phyloP scores from a whole-genome alignment of 352 stramenopile genomes.

The Aphanomyces cochlioides region DNA sequence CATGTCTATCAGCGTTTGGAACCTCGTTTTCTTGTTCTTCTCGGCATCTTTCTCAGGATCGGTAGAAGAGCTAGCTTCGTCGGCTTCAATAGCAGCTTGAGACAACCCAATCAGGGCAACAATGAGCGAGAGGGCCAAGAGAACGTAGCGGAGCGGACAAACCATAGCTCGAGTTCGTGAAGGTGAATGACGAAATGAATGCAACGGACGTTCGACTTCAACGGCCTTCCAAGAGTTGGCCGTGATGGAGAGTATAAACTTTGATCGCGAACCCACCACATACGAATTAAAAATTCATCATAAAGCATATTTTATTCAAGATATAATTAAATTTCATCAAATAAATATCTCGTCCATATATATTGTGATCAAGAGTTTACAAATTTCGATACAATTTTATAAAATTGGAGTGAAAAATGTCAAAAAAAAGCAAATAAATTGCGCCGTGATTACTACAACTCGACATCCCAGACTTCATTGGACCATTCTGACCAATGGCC shows the following conservation, averaged over 20 bases:
- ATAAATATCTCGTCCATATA: too few species aligned
- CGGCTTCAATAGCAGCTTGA: conserved; percentile 63
- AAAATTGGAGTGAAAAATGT: neutral
- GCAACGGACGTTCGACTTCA: neutral
- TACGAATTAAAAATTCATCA: too few species aligned
- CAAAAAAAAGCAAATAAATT: conserved; percentile 1
- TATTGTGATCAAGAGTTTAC: too few species aligned
- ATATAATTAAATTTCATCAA: too few species aligned
- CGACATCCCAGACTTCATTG: too few species aligned
- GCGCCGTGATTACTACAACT: neutral
- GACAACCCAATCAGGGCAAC: conserved; percentile 80
- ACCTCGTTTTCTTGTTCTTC: conserved; percentile 47
- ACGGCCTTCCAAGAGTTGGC: too few species aligned
- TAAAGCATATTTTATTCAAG: too few species aligned
- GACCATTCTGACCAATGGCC: too few species aligned
- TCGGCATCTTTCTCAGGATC: conserved; percentile 47
- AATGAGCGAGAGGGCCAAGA: conserved; percentile 77
- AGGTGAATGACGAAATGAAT: neutral
- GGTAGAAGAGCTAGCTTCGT: conserved; percentile 50
- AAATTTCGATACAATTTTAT: too few species aligned
- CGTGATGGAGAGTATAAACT: too few species aligned
- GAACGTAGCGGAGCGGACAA: conserved; percentile 83
- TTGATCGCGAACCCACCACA: too few species aligned
- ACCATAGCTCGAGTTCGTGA: conserved; percentile 34
- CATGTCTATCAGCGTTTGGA: conserved; percentile 82